Conservation (phyloP, 768 basidiomycete genomes). For the Kwoniella europaea region DNA sequence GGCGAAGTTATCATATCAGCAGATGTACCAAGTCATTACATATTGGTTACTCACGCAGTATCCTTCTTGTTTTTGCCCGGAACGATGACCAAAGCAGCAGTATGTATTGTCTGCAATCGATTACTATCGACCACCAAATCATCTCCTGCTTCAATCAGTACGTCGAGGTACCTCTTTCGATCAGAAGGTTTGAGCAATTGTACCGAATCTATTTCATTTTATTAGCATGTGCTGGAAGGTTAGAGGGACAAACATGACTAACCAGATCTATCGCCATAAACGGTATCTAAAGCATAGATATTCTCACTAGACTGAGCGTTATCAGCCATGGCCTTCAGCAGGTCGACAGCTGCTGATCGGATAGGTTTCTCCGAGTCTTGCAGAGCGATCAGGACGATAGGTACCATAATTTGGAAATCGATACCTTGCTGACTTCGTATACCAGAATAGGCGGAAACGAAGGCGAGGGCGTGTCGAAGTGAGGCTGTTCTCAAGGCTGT, state of each 20-base stretch:
- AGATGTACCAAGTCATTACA: background rate
- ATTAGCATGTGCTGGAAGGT: background rate
- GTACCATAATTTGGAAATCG: slow-evolving; percentile 60
- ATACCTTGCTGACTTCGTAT: slow-evolving; percentile 62
- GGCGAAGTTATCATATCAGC: slow-evolving; percentile 11
- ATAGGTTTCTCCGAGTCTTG: slow-evolving; percentile 47
- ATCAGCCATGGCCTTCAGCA: slow-evolving; percentile 38
- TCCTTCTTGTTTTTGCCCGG: slow-evolving; percentile 57
- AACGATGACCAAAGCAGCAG: slow-evolving; percentile 66
- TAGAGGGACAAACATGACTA: slow-evolving; percentile 11
- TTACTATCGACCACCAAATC: slow-evolving; percentile 66
- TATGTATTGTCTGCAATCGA: slow-evolving; percentile 58
- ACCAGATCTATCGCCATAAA: slow-evolving; percentile 56
- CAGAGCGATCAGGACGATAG: slow-evolving; percentile 50
- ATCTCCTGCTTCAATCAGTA: slow-evolving; percentile 72
- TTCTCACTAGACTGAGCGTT: slow-evolving; percentile 22
- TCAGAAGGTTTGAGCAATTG: slow-evolving; percentile 49
- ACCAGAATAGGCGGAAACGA: slow-evolving; percentile 72
- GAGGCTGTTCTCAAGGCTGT: slow-evolving; percentile 64
- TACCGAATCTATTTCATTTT: slow-evolving; percentile 23
- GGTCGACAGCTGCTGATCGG: slow-evolving; percentile 50
- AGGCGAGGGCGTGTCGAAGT: slow-evolving; percentile 76
- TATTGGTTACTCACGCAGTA: slow-evolving; percentile 22
- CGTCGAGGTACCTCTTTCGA: slow-evolving; percentile 71
- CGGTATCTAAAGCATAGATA: slow-evolving; percentile 55